A percentile compares a stretch with the other conserved stretches of the same genome.
These are phyloP conservation scores for Ophiostoma angusticollis DNA, from an alignment of 2,329 filamentous ascomycete genomes.

Conservation along the genomic window DNA sequence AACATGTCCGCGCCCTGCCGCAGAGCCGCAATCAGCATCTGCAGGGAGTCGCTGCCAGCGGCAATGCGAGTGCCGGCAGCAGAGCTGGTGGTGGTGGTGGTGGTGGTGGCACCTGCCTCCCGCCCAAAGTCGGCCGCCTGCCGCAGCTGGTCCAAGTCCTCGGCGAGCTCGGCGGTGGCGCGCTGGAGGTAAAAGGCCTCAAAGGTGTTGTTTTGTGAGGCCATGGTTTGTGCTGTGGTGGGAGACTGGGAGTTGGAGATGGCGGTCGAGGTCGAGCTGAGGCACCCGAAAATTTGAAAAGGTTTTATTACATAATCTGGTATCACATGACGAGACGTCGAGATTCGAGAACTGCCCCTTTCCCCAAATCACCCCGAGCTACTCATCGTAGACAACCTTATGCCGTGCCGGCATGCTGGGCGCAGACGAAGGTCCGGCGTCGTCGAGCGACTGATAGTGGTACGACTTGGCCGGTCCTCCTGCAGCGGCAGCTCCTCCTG, in stretches of 20 bases:
- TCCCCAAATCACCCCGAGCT: too few species aligned
- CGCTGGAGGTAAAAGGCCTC: conserved; percentile 55
- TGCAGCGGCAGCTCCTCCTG: not conserved
- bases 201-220: not conserved
- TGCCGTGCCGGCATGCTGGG: not conserved
- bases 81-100: conserved; percentile 19
- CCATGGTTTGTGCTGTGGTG: not conserved
- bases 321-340: too few species aligned
- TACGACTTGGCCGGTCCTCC: not conserved
- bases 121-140: conserved; percentile 53
- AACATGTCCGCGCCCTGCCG: conserved; percentile 56
- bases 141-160: conserved; percentile 61
- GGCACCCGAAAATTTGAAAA: too few species aligned
- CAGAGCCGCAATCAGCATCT: conserved; percentile 53
- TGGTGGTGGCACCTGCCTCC: conserved; percentile 52
- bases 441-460: conserved; percentile 14
- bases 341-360: too few species aligned
- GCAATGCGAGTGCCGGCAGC: not conserved
- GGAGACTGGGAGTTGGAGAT: not conserved
- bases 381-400: conserved; percentile 11
- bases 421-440: conserved; percentile 3
- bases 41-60: conserved; percentile 30
- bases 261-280: too few species aligned
- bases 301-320: not conserved
- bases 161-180: conserved; percentile 56